Evolutionary conservation across 2,329 filamentous ascomycete species (phyloP).

Genomic region (Neonectria coccinea): DNA sequence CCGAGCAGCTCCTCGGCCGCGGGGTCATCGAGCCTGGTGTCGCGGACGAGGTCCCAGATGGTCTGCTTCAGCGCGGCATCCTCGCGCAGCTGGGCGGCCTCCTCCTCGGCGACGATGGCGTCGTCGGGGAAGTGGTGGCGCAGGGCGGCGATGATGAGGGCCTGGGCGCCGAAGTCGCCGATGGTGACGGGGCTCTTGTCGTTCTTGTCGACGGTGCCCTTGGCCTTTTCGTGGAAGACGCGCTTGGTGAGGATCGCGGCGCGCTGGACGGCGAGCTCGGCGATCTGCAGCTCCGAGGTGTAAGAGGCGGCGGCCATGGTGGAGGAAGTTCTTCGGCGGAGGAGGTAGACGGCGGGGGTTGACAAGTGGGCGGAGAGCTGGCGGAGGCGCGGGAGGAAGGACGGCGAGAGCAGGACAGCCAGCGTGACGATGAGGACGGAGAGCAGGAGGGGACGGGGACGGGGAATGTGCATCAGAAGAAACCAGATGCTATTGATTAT

Average conservation of each 20-base stretch:
- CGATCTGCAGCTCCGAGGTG: conserved; percentile 82
- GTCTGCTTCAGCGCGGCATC: conserved; percentile 74
- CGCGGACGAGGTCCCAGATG: conserved; percentile 86
- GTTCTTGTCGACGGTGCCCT: conserved; percentile 90
- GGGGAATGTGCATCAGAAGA: conserved; percentile 23
- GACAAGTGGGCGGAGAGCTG: conserved; percentile 43
- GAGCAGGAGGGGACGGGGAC: conserved; percentile 25
- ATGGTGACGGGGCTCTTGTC: conserved; percentile 98
- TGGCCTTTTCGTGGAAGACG: conserved; percentile 82
- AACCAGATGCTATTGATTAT: too few relatives aligned
- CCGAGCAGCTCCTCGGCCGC: conserved; percentile 72
- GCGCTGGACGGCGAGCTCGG: conserved; percentile 89
- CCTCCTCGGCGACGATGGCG: conserved; percentile 94
- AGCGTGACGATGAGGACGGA: conserved; percentile 42
- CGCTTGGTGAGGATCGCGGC: conserved; percentile 67
- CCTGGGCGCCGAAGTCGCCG: conserved; percentile 97
- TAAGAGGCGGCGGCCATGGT: conserved; percentile 66
- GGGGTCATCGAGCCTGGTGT: conserved; percentile 72
- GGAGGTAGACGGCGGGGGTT: conserved; percentile 34
- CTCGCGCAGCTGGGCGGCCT: conserved; percentile 81
- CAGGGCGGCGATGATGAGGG: conserved; percentile 92
- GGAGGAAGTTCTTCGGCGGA: conserved; percentile 19
- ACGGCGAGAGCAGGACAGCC: conserved; percentile 45
- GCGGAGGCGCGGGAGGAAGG: conserved; percentile 45
- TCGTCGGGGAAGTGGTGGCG: conserved; percentile 90